Conservation (phyloP, 176 grass and related monocot species). For the Rhynchospora tenuis region DNA sequence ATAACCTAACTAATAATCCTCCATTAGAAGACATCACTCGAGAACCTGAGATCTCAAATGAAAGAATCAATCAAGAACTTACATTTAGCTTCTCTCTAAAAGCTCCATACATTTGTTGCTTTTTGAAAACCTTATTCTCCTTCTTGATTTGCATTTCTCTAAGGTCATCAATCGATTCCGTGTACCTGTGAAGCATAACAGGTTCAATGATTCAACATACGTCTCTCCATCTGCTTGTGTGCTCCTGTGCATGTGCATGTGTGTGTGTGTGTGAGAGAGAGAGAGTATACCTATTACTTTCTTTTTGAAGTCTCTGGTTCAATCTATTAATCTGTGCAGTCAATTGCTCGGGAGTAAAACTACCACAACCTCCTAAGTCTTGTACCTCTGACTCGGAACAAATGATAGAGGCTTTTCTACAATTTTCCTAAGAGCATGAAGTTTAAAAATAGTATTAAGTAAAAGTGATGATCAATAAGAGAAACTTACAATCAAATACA, state of each 20-base stretch:
- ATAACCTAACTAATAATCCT: conserved; percentile 1
- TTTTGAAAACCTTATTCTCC: conserved; percentile 51
- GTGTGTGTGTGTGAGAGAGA: not conserved
- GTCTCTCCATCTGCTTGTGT: not conserved
- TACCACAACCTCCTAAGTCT: conserved; percentile 51
- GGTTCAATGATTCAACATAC: not conserved
- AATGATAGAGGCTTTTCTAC: conserved; percentile 80
- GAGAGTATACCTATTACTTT: conserved; percentile 62
- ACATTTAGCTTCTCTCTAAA: conserved; percentile 82
- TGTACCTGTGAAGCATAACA: conserved; percentile 35
- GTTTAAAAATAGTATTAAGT: not conserved
- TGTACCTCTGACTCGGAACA: conserved; percentile 62
- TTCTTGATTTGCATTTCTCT: conserved; percentile 63
- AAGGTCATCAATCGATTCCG: conserved; percentile 71
- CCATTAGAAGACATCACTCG: not conserved
- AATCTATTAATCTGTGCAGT: conserved; percentile 66
- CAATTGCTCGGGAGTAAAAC: conserved; percentile 56
- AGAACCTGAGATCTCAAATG: not conserved
- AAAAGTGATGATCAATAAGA: not conserved
- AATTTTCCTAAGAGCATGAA: conserved; percentile 38
- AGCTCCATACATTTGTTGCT: conserved; percentile 57
- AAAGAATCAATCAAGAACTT: conserved; percentile 20
- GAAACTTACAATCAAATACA: not conserved
- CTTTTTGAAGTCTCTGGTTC: conserved; percentile 59
- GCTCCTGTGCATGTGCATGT: not conserved